Conservation (phyloP, 495 filamentous ascomycete genomes). For the Daldinia concentrica region DNA sequence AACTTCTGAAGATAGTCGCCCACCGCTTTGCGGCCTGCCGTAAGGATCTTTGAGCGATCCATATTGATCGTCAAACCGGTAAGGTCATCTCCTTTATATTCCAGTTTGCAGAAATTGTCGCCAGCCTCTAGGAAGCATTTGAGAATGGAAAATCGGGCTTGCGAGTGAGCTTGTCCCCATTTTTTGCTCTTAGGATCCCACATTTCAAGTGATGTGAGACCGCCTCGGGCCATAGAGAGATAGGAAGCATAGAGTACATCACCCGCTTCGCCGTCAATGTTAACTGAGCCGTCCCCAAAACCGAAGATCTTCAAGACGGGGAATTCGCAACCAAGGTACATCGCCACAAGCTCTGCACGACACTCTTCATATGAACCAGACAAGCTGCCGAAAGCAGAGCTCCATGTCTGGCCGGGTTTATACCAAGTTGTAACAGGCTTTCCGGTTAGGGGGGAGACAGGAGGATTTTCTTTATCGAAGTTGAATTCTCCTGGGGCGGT, state of each 20-base stretch:
- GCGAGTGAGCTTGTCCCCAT: conserved; percentile 96
- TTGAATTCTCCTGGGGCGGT: conserved; percentile 83
- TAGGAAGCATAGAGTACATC: conserved; percentile 88
- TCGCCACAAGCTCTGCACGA: conserved; percentile 85
- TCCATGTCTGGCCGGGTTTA: conserved; percentile 94
- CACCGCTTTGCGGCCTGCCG: conserved; percentile 72
- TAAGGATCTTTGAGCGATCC: conserved; percentile 84
- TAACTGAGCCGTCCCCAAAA: conserved; percentile 75
- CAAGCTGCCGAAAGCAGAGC: conserved; percentile 86
- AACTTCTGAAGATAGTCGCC: conserved; percentile 90
- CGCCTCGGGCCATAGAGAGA: conserved; percentile 90
- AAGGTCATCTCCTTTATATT: conserved; percentile 77
- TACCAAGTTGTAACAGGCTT: conserved; percentile 87
- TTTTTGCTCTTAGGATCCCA: conserved; percentile 88
- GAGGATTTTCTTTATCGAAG: conserved; percentile 82
- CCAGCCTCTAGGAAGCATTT: conserved; percentile 87
- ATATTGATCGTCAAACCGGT: conserved; percentile 81
- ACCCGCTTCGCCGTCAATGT: conserved; percentile 80
- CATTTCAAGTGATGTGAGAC: conserved; percentile 83
- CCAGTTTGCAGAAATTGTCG: conserved; percentile 81
- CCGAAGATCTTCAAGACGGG: conserved; percentile 90
- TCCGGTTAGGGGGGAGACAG: conserved; percentile 77
- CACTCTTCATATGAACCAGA: conserved; percentile 85
- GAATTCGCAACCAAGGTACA: conserved; percentile 91
- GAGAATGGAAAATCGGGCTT: conserved; percentile 94